Base-by-base conservation (phyloP, 2,329 filamentous ascomycete species). In the Xylariaceae sp. region DNA sequence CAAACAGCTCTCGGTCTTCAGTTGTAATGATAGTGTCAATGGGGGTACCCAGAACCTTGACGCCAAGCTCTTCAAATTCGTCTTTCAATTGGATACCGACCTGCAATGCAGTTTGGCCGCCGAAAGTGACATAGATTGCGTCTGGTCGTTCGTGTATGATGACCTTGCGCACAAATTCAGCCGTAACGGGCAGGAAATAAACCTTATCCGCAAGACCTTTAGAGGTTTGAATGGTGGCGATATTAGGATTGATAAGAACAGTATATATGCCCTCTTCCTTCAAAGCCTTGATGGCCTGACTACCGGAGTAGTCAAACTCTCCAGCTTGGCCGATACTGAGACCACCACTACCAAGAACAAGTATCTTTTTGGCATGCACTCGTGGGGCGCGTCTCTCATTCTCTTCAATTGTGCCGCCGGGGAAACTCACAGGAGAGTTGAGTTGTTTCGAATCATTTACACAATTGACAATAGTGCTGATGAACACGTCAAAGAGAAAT, bases 1-100 rank as follows among this genome's bases (percentile, higher is more conserved):
- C 93, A 61, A 98, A 98, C 34, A 97, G 80, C 72, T 98, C 93
- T 67, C 93, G 87, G 63, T 98, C 93, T 69, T 98, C 93, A 1
- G 93, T 98, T 19, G 92, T 97, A 70, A 97, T 95, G 70, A 98
- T 95, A 38, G 93, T 97, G 35, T 96, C 87, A 52, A 98, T 97
- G 11, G 92, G 91, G 5, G 93, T 98, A 67, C 93, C 93, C 14
- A 98, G 79, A 35, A 98, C 92, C 71, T 90, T 85, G 60, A 98
- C 92, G 36, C 93, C 93, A 5, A 97, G 85, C 40, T 73, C 77
- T 66, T 95, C 89, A 54, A 98, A 96, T 68, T 97, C 93, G 64
- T 97, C 91, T 74, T 95, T 96, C 62, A 97, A 84, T 70, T 96
- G 86, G 49, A 97, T 97, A 69, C 93, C 93, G 36, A 98, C 93